Conservation (phyloP, 768 basidiomycete species). For the Infundibulicybe gibba region DNA sequence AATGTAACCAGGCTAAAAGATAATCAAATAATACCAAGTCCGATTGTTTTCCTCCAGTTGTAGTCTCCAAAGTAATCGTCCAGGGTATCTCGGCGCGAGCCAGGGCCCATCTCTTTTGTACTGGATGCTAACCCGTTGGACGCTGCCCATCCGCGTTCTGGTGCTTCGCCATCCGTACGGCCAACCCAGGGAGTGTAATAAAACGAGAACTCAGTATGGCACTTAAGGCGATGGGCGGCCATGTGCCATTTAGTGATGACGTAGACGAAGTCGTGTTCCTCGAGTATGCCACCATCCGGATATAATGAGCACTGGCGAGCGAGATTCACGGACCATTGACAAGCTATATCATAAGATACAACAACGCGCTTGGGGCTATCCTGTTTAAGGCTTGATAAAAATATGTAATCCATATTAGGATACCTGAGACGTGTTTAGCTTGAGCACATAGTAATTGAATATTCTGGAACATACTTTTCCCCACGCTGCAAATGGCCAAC, state of each 20-base stretch:
- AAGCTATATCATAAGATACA: constrained; percentile 10
- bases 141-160: too few relatives aligned
- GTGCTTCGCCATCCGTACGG: too few relatives aligned
- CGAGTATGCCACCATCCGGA: background rate
- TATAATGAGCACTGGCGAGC: background rate
- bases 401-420: constrained; percentile 12
- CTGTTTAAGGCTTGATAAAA: constrained; percentile 4
- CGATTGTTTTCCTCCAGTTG: constrained; percentile 14
- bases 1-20: background rate
- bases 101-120: too few relatives aligned
- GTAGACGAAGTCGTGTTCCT: constrained; percentile 1
- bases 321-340: background rate
- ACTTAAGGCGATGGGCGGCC: constrained; percentile 14
- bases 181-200: too few relatives aligned
- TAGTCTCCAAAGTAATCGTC: too few relatives aligned
- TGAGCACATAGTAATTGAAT: background rate
- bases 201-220: constrained; percentile 17
- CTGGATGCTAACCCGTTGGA: too few relatives aligned
- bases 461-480: constrained; percentile 8
- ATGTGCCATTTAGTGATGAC: constrained; percentile 28
- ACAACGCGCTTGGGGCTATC: constrained; percentile 1
- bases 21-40: background rate
- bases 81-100: too few relatives aligned
- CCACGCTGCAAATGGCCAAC: constrained; percentile 19
- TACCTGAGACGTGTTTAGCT: constrained; percentile 2